phyloP scores from a whole-genome alignment of 2,329 filamentous ascomycete species.

The Phyllosticta capitalensis region DNA sequence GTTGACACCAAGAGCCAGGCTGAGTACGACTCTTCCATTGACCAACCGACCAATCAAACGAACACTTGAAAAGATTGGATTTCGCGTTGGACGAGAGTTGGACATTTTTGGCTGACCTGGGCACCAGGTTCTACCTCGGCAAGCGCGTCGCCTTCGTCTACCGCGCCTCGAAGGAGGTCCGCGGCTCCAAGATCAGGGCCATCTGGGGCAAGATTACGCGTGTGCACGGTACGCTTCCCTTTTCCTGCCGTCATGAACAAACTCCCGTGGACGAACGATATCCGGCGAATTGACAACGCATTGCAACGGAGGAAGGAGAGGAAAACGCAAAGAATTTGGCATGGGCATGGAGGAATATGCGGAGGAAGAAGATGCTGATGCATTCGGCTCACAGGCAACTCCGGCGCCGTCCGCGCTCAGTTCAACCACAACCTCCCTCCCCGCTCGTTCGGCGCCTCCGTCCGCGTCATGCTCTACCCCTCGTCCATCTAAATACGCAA shows the following conservation, averaged over 20 bases:
- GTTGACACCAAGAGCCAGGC: constrained; percentile 84
- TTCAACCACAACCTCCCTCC: constrained; percentile 94
- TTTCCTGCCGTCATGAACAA: constrained; percentile 3
- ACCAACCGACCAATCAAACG: neutral
- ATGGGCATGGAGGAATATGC: neutral
- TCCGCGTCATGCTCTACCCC: constrained; percentile 96
- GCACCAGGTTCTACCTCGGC: constrained; percentile 79
- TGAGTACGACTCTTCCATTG: constrained; percentile 46
- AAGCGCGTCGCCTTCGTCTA: constrained; percentile 99
- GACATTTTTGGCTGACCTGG: neutral
- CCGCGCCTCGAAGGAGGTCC: constrained; percentile 86
- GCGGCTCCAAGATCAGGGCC: constrained; percentile 94
- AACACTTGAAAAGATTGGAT: constrained; percentile 6
- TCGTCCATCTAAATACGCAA: constrained; percentile 73
- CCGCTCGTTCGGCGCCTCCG: constrained; percentile 64
- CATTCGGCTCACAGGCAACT: constrained; percentile 60
- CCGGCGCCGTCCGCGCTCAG: constrained; percentile 93
- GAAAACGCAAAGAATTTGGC: neutral
- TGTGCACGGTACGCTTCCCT: constrained; percentile 62
- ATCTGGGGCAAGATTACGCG: constrained; percentile 99
- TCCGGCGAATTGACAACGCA: neutral
- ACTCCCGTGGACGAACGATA: neutral
- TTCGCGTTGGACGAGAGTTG: neutral
- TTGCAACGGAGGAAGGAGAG: neutral
- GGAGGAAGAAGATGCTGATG: neutral